phyloP scores from a whole-genome alignment of 2,329 filamentous ascomycete species.

The Nothomitra cinnamomea region DNA sequence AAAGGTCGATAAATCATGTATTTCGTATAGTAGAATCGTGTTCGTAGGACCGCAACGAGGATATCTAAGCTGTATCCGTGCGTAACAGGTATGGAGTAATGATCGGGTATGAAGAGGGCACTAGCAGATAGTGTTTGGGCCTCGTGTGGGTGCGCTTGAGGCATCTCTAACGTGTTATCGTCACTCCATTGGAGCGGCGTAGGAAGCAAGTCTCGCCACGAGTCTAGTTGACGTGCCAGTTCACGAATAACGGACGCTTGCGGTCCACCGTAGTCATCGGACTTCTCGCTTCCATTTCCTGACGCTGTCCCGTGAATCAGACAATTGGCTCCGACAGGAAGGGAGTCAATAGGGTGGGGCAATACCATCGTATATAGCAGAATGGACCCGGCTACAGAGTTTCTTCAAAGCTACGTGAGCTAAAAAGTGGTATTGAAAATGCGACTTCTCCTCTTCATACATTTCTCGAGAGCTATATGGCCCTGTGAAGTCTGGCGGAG shows the following conservation, averaged over 20 bases:
- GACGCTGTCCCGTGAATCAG: neutral
- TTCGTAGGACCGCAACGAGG: conserved; percentile 38
- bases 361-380: conserved; percentile 33
- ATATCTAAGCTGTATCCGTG: conserved; percentile 33
- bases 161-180: conserved; percentile 28
- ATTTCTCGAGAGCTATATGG: conserved; percentile 31
- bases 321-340: neutral
- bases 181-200: conserved; percentile 40
- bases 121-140: conserved; percentile 27
- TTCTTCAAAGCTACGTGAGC: conserved; percentile 41
- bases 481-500: conserved; percentile 35
- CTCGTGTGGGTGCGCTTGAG: conserved; percentile 17
- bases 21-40: conserved; percentile 41
- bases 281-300: neutral
- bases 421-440: conserved; percentile 41
- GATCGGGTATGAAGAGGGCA: conserved; percentile 28
- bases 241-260: conserved; percentile 30
- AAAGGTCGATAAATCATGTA: conserved; percentile 41
- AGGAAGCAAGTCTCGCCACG: conserved; percentile 41
- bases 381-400: conserved; percentile 35
- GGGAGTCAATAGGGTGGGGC: neutral
- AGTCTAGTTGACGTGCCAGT: conserved; percentile 35
- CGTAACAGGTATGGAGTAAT: conserved; percentile 24
- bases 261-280: conserved; percentile 20
- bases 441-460: conserved; percentile 30